Evolutionary conservation across 1,139 yeast species (phyloP).

Genomic region (Hemisphaericaspora lyxosophila): DNA sequence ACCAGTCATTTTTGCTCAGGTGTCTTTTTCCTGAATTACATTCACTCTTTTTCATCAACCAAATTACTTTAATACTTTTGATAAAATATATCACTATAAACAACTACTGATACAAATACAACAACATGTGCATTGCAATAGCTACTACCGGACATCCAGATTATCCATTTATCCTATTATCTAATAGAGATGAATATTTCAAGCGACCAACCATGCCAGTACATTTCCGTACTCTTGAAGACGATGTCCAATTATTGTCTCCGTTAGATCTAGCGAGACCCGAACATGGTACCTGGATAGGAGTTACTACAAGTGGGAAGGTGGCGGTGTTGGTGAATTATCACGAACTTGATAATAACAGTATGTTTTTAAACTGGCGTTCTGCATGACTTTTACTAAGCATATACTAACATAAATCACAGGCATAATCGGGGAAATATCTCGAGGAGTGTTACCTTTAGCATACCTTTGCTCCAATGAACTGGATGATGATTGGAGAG

Average conservation of each 20-base stretch:
- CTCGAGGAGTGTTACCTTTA: constrained; percentile 73
- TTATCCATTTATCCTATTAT: constrained; percentile 67
- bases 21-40: neutral
- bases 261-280: constrained; percentile 75
- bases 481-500: constrained; percentile 49
- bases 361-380: constrained; percentile 19
- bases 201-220: constrained; percentile 71
- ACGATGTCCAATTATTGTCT: constrained; percentile 46
- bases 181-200: constrained; percentile 85
- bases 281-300: constrained; percentile 93
- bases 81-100: too few relatives aligned
- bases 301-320: constrained; percentile 60
- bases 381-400: constrained; percentile 11
- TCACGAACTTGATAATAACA: constrained; percentile 39
- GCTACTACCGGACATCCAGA: constrained; percentile 63
- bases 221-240: constrained; percentile 40
- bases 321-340: constrained; percentile 77
- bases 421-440: constrained; percentile 42
- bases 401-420: constrained; percentile 14
- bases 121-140: constrained; percentile 61
- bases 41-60: neutral
- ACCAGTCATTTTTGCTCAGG: neutral
- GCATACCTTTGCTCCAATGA: constrained; percentile 47
- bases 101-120: too few relatives aligned
- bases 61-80: neutral